Percentiles rank a stretch among this genome's conserved stretches.
These are phyloP conservation scores for Scheffersomyces titani DNA, from an alignment of 1,139 yeast species.

Conservation along the genomic window DNA sequence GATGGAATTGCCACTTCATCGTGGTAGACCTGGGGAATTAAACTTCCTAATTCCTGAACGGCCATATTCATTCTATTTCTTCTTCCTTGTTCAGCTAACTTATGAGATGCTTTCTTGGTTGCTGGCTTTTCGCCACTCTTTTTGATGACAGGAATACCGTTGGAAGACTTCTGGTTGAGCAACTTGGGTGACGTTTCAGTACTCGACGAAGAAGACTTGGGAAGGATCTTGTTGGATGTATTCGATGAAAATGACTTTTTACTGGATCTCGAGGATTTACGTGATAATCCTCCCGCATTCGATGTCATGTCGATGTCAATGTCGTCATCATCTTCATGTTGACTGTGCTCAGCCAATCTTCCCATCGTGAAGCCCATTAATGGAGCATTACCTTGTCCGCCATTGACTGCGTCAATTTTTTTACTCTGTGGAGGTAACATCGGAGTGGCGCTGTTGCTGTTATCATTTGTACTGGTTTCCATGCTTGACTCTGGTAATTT, in stretches of 20 bases:
- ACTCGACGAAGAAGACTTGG: constrained; percentile 17
- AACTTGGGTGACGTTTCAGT: constrained; percentile 17
- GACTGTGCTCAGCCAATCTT: constrained; percentile 40
- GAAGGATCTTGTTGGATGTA: constrained; percentile 7
- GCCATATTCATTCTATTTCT: constrained; percentile 90
- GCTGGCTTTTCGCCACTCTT: constrained; percentile 20
- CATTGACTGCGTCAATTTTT: constrained; percentile 19
- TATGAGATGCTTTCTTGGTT: constrained; percentile 77
- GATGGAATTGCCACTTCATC: constrained; percentile 66
- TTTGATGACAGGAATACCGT: constrained; percentile 1
- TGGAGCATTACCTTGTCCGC: constrained; percentile 12
- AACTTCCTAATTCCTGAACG: constrained; percentile 66
- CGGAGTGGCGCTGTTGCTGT: constrained; percentile 25
- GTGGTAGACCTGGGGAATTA: constrained; percentile 67
- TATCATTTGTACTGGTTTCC: constrained; percentile 12
- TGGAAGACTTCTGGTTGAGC: constrained; percentile 16
- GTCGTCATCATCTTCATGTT: constrained; percentile 12
- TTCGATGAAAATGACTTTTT: constrained; percentile 8
- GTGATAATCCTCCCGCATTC: constrained; percentile 2
- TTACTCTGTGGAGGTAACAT: constrained; percentile 44
- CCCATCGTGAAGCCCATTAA: constrained; percentile 55
- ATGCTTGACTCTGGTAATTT: constrained; percentile 39
- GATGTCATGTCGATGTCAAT: constrained; percentile 8
- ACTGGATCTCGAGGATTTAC: constrained; percentile 3
- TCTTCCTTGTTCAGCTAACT: constrained; percentile 94